Conservation (phyloP, 805 yeast genomes). For the Candida insectorum region DNA sequence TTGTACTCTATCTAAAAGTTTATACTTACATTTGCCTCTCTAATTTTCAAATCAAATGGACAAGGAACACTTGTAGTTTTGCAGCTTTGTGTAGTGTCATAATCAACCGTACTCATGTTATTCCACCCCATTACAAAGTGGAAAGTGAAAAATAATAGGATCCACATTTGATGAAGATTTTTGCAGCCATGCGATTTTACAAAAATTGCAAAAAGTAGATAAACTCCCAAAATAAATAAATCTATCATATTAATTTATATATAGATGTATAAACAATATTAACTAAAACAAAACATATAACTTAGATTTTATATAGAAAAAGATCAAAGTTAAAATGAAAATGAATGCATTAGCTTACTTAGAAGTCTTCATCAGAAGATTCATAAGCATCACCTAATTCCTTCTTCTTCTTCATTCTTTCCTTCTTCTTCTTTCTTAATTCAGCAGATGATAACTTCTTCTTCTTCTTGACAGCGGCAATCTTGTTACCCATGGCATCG, state of each 20-base stretch:
- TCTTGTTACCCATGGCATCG: slow-evolving; percentile 99
- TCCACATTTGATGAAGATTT: no score
- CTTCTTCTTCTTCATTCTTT: slow-evolving; percentile 99
- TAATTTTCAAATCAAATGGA: neutral
- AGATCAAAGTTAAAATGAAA: no score
- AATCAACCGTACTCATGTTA: no score
- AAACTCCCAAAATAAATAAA: no score
- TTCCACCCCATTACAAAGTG: no score
- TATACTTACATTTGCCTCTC: slow-evolving; percentile 3
- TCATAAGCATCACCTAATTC: slow-evolving; percentile 99
- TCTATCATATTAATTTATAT: slow-evolving; percentile 14
- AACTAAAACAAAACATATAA: slow-evolving; percentile 11
- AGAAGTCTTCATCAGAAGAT: slow-evolving; percentile 78
- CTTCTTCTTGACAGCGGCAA: slow-evolving; percentile 94
- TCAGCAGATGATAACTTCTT: slow-evolving; percentile 97
- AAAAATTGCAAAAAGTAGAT: no score
- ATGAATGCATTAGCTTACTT: slow-evolving; percentile 13
- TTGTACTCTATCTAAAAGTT: no score
- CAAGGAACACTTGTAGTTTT: no score
- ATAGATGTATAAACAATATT: slow-evolving; percentile 14
- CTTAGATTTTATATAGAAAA: slow-evolving; percentile 5
- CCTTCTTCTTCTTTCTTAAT: slow-evolving; percentile 99
- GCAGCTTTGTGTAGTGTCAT: no score
- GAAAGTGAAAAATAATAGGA: no score
- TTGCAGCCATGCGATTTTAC: no score